Evolutionary conservation across 805 yeast species (phyloP).

Genomic region (Ogataea polymorpha): DNA sequence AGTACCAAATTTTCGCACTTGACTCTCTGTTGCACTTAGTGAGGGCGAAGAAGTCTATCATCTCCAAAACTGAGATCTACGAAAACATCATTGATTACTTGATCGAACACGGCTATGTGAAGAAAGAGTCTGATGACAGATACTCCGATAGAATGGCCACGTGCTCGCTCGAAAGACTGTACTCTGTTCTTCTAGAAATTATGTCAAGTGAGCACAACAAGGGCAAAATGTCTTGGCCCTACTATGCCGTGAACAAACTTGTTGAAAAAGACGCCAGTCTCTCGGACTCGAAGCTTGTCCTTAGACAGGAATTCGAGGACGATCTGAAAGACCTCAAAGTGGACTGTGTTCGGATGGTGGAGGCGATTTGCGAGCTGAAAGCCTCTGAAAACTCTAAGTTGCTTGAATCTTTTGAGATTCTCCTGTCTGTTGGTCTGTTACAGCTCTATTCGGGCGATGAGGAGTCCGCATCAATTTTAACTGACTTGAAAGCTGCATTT

Average conservation of each 20-base stretch:
- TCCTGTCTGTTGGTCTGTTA: constrained; percentile 71
- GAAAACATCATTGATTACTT: constrained; percentile 21
- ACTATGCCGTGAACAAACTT: constrained; percentile 39
- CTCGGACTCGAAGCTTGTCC: constrained; percentile 15
- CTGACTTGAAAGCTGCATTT: constrained; percentile 67
- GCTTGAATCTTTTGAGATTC: constrained; percentile 60
- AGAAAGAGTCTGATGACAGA: constrained; percentile 9
- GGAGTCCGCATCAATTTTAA: constrained; percentile 72
- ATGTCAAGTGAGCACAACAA: constrained; percentile 15
- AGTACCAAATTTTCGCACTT: constrained; percentile 23
- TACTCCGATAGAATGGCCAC: constrained; percentile 35
- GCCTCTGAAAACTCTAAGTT: constrained; percentile 26
- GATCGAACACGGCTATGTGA: constrained; percentile 27
- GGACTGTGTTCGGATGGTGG: constrained; percentile 48
- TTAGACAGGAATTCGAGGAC: constrained; percentile 49
- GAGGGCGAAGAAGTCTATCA: constrained; percentile 25
- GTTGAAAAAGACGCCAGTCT: constrained; percentile 12
- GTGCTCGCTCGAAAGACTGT: constrained; percentile 59
- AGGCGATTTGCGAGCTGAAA: constrained; percentile 38
- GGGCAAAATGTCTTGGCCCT: constrained; percentile 60
- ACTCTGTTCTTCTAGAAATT: constrained; percentile 53
- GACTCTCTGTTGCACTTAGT: constrained; percentile 29
- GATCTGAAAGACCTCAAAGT: constrained; percentile 47
- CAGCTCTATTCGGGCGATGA: constrained; percentile 76
- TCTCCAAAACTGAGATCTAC: constrained; percentile 8